These are phyloP conservation scores for Spergularia azorica DNA, from an alignment of 179 eudicot species.

Conservation along the genomic window DNA sequence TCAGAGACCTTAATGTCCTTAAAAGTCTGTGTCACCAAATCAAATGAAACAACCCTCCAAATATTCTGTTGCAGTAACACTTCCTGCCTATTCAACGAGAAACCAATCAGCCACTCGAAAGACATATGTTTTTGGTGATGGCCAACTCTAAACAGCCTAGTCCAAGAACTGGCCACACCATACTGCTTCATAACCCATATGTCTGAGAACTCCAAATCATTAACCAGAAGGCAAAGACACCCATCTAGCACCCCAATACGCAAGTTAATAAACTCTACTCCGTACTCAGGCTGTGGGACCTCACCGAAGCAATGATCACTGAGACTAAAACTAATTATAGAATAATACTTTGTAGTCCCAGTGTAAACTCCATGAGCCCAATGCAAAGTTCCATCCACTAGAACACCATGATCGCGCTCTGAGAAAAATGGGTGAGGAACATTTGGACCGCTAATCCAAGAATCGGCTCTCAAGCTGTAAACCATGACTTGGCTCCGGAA, in stretches of 20 bases:
- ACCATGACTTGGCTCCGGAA: conserved; percentile 35
- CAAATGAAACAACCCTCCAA: conserved; percentile 31
- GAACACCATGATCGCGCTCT: conserved; percentile 25
- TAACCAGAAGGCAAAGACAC: conserved; percentile 34
- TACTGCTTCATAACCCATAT: conserved; percentile 36
- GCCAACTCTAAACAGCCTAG: conserved; percentile 29
- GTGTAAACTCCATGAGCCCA: conserved; percentile 26
- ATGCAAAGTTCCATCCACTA: conserved; percentile 30
- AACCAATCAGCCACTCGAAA: conserved; percentile 35
- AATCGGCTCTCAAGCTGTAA: conserved; percentile 33
- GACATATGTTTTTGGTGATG: conserved; percentile 13
- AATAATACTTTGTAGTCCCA: conserved; percentile 16
- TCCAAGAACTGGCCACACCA: conserved; percentile 31
- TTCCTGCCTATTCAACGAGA: conserved; percentile 26
- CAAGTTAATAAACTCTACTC: conserved; percentile 14
- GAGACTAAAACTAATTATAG: conserved; percentile 24
- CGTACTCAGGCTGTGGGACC: conserved; percentile 29
- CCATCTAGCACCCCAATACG: conserved; percentile 33
- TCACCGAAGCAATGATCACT: conserved; percentile 25
- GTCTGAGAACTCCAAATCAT: conserved; percentile 29
- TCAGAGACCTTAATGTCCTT: conserved; percentile 26
- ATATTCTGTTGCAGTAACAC: conserved; percentile 28
- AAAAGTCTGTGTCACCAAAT: conserved; percentile 21
- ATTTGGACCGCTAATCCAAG: conserved; percentile 30
- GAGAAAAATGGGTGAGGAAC: conserved; percentile 24